Conservation (phyloP, 1,284 basidiomycete genomes). For the Leccinum pseudoinsigne region DNA sequence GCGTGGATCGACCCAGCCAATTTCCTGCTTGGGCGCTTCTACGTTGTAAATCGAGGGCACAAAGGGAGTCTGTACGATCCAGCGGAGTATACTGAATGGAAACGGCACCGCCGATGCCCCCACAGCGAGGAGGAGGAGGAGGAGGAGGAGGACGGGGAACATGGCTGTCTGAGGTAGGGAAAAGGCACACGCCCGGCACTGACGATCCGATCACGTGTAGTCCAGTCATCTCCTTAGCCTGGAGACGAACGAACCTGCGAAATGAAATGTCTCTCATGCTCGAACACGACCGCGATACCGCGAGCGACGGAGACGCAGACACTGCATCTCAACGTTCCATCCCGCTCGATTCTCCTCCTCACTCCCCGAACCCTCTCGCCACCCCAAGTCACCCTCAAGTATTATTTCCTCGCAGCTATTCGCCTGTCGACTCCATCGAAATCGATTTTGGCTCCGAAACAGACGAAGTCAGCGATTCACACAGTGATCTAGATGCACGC, state of each 20-base stretch:
- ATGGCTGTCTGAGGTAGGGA: not conserved
- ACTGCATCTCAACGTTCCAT: conserved; percentile 82
- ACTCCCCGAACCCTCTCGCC: conserved; percentile 41
- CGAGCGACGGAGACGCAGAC: conserved; percentile 56
- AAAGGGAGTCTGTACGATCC: conserved; percentile 19
- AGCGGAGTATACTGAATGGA: conserved; percentile 9
- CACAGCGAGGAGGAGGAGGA: conserved; percentile 19
- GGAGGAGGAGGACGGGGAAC: conserved; percentile 3
- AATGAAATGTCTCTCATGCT: conserved; percentile 3
- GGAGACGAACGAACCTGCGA: not conserved
- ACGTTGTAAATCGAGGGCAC: conserved; percentile 6
- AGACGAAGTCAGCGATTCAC: conserved; percentile 51
- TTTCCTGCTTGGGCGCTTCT: conserved; percentile 19
- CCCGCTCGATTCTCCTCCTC: conserved; percentile 62
- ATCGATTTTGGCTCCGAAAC: conserved; percentile 54
- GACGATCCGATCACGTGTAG: conserved; percentile 21
- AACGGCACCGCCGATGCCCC: conserved; percentile 24
- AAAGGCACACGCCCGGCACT: not conserved
- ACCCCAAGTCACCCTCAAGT: conserved; percentile 36
- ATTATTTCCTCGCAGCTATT: conserved; percentile 43
- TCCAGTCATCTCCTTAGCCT: no score
- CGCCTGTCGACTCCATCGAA: conserved; percentile 47
- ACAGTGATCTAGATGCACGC: conserved; percentile 30
- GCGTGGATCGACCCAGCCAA: conserved; percentile 72
- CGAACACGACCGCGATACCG: conserved; percentile 17